Conservation (phyloP, 306 rosid genomes). For the Calophaca sinica region DNA sequence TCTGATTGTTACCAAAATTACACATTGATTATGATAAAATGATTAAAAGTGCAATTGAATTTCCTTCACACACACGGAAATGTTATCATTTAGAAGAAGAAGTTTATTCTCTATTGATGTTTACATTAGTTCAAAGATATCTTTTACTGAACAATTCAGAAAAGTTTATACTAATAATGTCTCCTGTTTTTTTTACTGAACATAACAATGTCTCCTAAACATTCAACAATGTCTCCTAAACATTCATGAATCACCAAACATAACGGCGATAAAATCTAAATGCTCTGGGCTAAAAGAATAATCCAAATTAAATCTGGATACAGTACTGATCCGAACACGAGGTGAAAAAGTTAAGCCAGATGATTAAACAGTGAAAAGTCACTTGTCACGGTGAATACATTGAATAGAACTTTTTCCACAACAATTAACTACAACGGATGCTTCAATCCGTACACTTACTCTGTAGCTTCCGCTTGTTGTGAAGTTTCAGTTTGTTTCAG, state of each 20-base stretch:
- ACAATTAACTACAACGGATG: conserved; percentile 37
- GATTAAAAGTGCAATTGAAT: no score
- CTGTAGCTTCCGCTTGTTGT: conserved; percentile 64
- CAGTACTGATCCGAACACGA: conserved; percentile 33
- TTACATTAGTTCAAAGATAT: no score
- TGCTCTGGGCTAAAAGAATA: conserved; percentile 15
- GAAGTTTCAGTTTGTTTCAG: conserved; percentile 67
- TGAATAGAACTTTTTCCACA: conserved; percentile 31
- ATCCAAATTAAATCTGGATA: conserved; percentile 34
- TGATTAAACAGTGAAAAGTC: conserved; percentile 32
- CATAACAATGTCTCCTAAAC: no score
- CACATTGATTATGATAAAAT: no score
- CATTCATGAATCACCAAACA: conserved; percentile 32
- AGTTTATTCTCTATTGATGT: no score
- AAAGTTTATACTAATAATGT: neutral
- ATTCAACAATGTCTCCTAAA: no score
- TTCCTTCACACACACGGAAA: no score
- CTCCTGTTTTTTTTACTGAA: neutral
- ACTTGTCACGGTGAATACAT: conserved; percentile 43
- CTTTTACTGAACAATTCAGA: no score
- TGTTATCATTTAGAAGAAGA: no score
- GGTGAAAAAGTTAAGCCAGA: conserved; percentile 30
- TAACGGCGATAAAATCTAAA: conserved; percentile 10
- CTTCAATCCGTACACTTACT: conserved; percentile 47
- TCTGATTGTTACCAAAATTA: no score